phyloP scores from a whole-genome alignment of 495 filamentous ascomycete genomes.

The Hypoxylon intermedium region DNA sequence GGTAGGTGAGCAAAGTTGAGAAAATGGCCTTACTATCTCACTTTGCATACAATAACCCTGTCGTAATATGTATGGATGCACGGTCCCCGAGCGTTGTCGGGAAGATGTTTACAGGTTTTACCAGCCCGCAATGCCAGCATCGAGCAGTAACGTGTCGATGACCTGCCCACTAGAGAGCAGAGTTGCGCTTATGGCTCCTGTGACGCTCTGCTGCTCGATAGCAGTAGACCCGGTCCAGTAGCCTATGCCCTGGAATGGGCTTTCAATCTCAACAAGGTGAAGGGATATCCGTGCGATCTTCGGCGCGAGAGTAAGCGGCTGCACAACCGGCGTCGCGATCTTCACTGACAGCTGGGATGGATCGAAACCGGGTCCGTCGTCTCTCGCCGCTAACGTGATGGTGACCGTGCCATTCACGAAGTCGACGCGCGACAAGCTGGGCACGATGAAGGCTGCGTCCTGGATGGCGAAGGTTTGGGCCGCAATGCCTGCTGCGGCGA shows the following conservation, averaged over 20 bases:
- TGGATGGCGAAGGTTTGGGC: conserved; percentile 38
- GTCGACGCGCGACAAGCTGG: conserved; percentile 27
- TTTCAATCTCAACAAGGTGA: conserved; percentile 16
- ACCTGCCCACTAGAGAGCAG: conserved; percentile 23
- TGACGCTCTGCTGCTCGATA: conserved; percentile 23
- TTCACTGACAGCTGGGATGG: conserved; percentile 22
- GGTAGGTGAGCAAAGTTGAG: conserved; percentile 2
- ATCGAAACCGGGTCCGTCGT: conserved; percentile 5
- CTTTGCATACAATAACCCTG: background rate
- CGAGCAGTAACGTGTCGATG: conserved; percentile 36
- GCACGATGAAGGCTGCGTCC: conserved; percentile 36
- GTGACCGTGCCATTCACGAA: conserved; percentile 21
- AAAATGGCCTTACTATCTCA: conserved; percentile 12
- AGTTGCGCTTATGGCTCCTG: conserved; percentile 32
- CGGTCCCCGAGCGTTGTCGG: conserved; percentile 5
- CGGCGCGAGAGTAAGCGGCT: conserved; percentile 43
- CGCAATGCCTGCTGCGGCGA: conserved; percentile 13
- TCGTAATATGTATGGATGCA: conserved; percentile 1
- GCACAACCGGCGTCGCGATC: conserved; percentile 34
- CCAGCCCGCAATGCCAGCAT: conserved; percentile 38
- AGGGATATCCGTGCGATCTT: conserved; percentile 26
- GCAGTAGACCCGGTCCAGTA: conserved; percentile 28
- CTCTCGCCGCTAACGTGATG: conserved; percentile 36
- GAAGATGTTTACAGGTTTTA: conserved; percentile 7
- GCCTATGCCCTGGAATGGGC: conserved; percentile 14